Evolutionary conservation across 164 flowering plant genomes (phyloP).

Genomic region (Vitis labrusca): DNA sequence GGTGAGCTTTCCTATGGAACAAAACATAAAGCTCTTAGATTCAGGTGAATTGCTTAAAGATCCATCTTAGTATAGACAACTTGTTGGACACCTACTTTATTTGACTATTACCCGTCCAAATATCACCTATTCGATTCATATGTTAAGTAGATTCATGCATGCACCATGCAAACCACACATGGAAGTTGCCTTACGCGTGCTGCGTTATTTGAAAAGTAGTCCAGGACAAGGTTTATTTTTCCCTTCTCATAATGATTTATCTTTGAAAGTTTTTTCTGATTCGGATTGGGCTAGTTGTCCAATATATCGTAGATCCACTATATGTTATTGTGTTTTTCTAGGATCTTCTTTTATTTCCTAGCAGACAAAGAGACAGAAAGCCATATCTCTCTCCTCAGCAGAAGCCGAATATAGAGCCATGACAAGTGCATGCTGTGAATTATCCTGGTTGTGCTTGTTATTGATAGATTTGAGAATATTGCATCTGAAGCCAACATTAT

Average conservation of each 20-base stretch:
- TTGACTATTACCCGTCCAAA: constrained; percentile 15
- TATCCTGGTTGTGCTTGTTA: constrained; percentile 2
- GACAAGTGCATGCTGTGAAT: constrained; percentile 10
- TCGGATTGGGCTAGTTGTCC: constrained; percentile 10
- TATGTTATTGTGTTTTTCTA: background rate
- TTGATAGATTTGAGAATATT: constrained; percentile 7
- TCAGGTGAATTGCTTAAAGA: constrained; percentile 2
- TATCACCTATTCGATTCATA: constrained; percentile 8
- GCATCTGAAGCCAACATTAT: background rate
- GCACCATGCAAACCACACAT: constrained; percentile 7
- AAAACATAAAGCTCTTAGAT: constrained; percentile 6
- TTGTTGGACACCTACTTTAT: constrained; percentile 13
- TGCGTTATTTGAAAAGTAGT: background rate
- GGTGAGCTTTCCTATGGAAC: constrained; percentile 11
- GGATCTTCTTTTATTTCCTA: background rate
- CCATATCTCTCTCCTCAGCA: constrained; percentile 9
- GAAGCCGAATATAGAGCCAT: constrained; percentile 20
- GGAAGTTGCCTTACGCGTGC: background rate
- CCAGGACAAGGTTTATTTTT: background rate
- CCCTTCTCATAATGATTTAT: background rate
- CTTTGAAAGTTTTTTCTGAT: background rate
- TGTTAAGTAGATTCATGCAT: constrained; percentile 16
- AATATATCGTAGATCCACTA: background rate
- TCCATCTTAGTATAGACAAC: constrained; percentile 8
- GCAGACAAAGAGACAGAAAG: constrained; percentile 10